phyloP scores from a whole-genome alignment of 108 stramenopile species.

The Seminavis robusta region DNA sequence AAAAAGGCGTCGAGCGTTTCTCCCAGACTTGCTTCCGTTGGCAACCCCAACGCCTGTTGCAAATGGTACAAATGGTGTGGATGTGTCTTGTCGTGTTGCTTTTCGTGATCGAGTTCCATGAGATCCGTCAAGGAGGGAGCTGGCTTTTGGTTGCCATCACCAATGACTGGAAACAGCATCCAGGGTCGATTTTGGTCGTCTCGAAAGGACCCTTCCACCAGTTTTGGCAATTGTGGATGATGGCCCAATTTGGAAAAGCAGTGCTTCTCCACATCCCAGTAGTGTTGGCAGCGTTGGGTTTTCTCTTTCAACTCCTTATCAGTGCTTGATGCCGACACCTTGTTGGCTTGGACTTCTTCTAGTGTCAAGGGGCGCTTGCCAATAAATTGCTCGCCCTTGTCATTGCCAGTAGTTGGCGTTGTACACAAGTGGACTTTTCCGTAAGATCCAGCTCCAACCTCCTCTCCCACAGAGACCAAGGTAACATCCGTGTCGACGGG shows the following conservation, averaged over 20 bases:
- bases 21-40: conserved; percentile 41
- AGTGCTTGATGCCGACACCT: too few relatives aligned
- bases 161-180: conserved; percentile 63
- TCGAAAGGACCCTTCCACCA: conserved; percentile 21
- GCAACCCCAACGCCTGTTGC: conserved; percentile 38
- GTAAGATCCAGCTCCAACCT: conserved; percentile 50
- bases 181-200: conserved; percentile 46
- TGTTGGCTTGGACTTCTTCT: conserved; percentile 33
- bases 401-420: background rate
- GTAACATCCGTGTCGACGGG: too few relatives aligned
- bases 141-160: conserved; percentile 10
- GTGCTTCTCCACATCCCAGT: conserved; percentile 71
- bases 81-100: background rate
- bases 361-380: conserved; percentile 74
- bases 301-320: conserved; percentile 27
- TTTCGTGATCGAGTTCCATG: conserved; percentile 22
- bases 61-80: conserved; percentile 40
- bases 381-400: conserved; percentile 29
- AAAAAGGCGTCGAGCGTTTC: conserved; percentile 50
- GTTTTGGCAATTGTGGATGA: conserved; percentile 33
- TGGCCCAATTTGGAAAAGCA: conserved; percentile 52
- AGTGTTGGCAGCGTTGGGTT: conserved; percentile 54
- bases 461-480: conserved; percentile 33
- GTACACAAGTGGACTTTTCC: conserved; percentile 60
- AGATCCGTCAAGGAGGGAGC: conserved; percentile 50